Evolutionary conservation across 2,329 filamentous ascomycete genomes (phyloP).

Genomic region (Epichloe sp.): DNA sequence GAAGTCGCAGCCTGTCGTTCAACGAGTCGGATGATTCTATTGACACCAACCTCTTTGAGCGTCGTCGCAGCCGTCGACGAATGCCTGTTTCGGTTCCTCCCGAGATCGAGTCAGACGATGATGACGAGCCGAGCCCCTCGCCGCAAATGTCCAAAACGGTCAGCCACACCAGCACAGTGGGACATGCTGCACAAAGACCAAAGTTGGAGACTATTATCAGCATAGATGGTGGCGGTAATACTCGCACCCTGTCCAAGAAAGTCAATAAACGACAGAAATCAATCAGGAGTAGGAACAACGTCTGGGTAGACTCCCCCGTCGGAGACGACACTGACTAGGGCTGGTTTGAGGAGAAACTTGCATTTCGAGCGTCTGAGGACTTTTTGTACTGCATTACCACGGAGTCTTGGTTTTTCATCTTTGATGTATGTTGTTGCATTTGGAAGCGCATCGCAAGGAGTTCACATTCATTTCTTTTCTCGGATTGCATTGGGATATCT

Average conservation of each 20-base stretch:
- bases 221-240: conserved; percentile 21
- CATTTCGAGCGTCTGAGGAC: not conserved
- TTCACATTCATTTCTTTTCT: conserved; percentile 6
- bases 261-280: conserved; percentile 18
- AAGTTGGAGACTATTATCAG: conserved; percentile 35
- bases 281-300: conserved; percentile 14
- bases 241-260: conserved; percentile 16
- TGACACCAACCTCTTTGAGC: conserved; percentile 16
- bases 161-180: conserved; percentile 14
- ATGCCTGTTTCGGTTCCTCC: conserved; percentile 18
- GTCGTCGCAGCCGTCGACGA: conserved; percentile 14
- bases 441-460: conserved; percentile 4
- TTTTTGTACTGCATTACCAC: not conserved
- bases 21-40: conserved; percentile 23
- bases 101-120: conserved; percentile 20
- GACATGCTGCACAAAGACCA: conserved; percentile 27
- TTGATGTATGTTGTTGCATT: conserved; percentile 7
- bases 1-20: conserved; percentile 25
- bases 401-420: conserved; percentile 3
- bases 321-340: conserved; percentile 24
- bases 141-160: conserved; percentile 13
- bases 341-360: not conserved
- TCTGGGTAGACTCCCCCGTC: conserved; percentile 21
- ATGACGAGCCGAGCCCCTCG: conserved; percentile 16
- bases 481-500: not conserved